Percentiles rank a stretch among this genome's conserved stretches.
Conservation (phyloP, 1,139 yeast genomes). For the Saccharomycopsis hybrid region DNA sequence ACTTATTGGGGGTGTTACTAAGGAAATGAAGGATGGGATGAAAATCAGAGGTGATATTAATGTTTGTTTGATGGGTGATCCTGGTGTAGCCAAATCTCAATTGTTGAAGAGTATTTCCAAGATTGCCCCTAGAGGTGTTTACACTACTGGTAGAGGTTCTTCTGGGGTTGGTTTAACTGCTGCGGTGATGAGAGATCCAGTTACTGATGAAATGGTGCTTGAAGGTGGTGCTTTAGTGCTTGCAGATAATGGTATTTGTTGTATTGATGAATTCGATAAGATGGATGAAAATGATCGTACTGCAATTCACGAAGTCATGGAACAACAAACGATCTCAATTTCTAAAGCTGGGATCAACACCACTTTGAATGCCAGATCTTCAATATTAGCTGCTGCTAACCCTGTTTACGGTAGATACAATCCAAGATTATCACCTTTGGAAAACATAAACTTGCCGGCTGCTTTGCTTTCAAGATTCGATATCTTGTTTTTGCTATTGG, state of each 20-base stretch:
- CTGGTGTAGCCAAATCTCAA: constrained; percentile 99
- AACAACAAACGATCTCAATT: constrained; percentile 96
- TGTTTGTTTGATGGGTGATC: constrained; percentile 97
- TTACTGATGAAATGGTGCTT: constrained; percentile 95
- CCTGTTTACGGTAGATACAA: constrained; percentile 95
- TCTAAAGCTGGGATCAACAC: constrained; percentile 98
- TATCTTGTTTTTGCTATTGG: constrained; percentile 59
- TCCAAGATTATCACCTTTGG: constrained; percentile 84
- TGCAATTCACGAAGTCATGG: constrained; percentile 99
- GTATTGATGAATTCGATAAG: constrained; percentile 98
- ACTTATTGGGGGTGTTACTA: constrained; percentile 93
- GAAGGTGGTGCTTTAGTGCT: constrained; percentile 98
- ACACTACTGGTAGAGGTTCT: constrained; percentile 98
- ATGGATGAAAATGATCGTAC: constrained; percentile 98
- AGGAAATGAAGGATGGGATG: constrained; percentile 94
- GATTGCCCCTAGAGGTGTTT: constrained; percentile 94
- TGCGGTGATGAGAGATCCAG: constrained; percentile 98
- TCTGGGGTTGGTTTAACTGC: constrained; percentile 99
- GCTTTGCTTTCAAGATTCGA: constrained; percentile 95
- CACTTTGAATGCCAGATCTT: constrained; percentile 90
- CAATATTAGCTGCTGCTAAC: constrained; percentile 96
- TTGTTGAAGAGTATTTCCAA: constrained; percentile 84
- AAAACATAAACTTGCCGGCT: constrained; percentile 94
- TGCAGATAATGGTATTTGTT: constrained; percentile 97
- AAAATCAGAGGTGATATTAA: constrained; percentile 96